Evolutionary conservation across 169 alveolate species (phyloP), one percentile per base, ranked within the genome.

Genomic region (Cryptosporidium bovis): DNA sequence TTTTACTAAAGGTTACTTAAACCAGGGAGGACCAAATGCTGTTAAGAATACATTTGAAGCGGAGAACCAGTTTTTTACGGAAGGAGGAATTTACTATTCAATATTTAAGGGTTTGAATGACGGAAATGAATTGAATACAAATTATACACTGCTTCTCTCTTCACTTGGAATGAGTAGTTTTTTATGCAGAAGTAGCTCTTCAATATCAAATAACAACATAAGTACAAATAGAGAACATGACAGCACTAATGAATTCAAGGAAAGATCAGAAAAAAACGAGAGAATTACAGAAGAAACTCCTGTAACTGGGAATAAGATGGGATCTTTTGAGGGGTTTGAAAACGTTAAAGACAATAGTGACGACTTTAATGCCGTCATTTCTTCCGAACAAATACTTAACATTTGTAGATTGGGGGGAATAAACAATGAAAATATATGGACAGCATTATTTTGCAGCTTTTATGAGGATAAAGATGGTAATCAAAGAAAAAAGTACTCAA

Each of bases 391-490:
- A 48, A 44, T 77, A 40, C 31, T 33, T 15, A 29, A 60, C 34
- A 77, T 77, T 20, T 77, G 64, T 40, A 77, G 36, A 24, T 24
- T 77, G 18, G 87, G 87, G 20, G 87, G 87, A 1, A 77, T 77
- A 12, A 60, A 36, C 18, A 77, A 62, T 60, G 87, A 77, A 40
- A 77, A 77, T 60, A 71, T 77, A 0, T 77, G 87, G 87, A 77
- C 87, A 24, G 87, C 87, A 33, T 60, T 77, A 51, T 77, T 77
- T 77, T 18, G 64, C 24, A 40, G 48, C 13, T 40, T 40, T 40
- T 55, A 27, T 13, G 34, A 55, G 24, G 84, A 64, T 5, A 34
- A 27, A 18, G 40, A 56, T 3, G 40, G 36, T 20, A 69, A 7
- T 20, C 55, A 69, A n/a, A 34, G 64, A 4, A 31, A 77, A n/a